phyloP scores from a whole-genome alignment of 805 yeast species.

The Schizosaccharomyces osmophilus region DNA sequence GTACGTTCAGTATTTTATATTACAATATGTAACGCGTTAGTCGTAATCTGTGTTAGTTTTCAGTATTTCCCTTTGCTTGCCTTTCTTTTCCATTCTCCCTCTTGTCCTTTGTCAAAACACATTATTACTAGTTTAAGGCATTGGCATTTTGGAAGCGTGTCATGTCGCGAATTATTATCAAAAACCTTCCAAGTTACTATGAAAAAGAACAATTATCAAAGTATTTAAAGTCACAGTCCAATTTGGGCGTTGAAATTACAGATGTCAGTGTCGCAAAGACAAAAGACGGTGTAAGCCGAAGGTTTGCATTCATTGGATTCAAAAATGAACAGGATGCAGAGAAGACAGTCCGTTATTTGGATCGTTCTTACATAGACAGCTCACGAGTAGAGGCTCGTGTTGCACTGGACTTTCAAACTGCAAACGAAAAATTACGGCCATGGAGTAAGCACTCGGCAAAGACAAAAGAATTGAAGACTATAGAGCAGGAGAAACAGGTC shows the following conservation, averaged over 20 bases:
- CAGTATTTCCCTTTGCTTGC: no score
- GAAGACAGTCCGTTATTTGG: conserved; percentile 48
- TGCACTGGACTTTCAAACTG: conserved; percentile 29
- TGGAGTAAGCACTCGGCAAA: conserved; percentile 22
- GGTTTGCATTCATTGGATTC: conserved; percentile 84
- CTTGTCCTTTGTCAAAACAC: not conserved
- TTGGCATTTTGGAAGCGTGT: not conserved
- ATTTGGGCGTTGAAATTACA: conserved; percentile 29
- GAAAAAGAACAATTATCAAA: conserved; percentile 47
- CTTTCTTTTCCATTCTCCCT: not conserved
- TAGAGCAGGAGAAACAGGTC: not conserved
- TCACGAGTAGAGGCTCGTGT: conserved; percentile 50
- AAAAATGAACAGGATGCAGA: conserved; percentile 50
- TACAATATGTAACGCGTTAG: no score
- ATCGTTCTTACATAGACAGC: conserved; percentile 63
- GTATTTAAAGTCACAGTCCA: conserved; percentile 24
- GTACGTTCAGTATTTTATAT: not conserved
- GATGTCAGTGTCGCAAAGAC: conserved; percentile 72
- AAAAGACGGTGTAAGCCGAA: conserved; percentile 62
- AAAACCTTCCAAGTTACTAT: conserved; percentile 59
- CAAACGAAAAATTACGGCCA: conserved; percentile 51
- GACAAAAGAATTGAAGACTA: conserved; percentile 12
- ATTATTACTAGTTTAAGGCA: not conserved
- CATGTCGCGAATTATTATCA: conserved; percentile 67
- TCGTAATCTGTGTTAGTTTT: no score